Evolutionary conservation across 2,329 filamentous ascomycete genomes (phyloP).

Genomic region (Microdochium nivale): DNA sequence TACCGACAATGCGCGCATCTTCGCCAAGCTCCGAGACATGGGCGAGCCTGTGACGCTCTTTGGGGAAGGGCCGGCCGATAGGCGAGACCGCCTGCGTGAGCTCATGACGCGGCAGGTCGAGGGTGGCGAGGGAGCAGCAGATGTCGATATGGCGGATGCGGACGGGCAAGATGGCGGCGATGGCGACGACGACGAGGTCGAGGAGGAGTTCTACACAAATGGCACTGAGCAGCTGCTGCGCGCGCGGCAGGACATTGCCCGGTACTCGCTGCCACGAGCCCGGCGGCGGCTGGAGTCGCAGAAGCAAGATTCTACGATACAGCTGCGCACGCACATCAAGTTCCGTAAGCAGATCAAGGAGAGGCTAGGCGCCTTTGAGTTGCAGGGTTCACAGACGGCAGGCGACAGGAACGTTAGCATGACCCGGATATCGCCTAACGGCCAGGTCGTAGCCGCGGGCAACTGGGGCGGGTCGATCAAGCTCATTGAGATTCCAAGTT

Average conservation of each 20-base stretch:
- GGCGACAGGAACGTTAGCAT: constrained; percentile 88
- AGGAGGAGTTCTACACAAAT: constrained; percentile 93
- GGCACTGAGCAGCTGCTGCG: constrained; percentile 67
- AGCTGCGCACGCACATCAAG: constrained; percentile 82
- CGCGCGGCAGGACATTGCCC: constrained; percentile 70
- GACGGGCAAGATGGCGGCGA: constrained; percentile 28
- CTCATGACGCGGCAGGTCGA: constrained; percentile 68
- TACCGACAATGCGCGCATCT: constrained; percentile 85
- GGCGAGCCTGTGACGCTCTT: constrained; percentile 94
- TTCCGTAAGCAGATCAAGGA: constrained; percentile 79
- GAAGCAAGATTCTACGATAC: constrained; percentile 72
- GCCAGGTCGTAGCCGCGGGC: constrained; percentile 75
- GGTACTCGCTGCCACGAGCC: constrained; percentile 75
- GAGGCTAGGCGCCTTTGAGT: constrained; percentile 70
- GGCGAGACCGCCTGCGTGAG: constrained; percentile 78
- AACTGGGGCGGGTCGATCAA: constrained; percentile 91
- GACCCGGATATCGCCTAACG: constrained; percentile 80
- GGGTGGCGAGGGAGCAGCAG: constrained; percentile 42
- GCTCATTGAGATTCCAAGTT: constrained; percentile 71
- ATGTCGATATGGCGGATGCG: constrained; percentile 52
- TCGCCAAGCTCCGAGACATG: constrained; percentile 69
- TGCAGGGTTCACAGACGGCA: constrained; percentile 89
- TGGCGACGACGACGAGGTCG: constrained; percentile 61
- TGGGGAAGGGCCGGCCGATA: constrained; percentile 77
- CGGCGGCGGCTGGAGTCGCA: constrained; percentile 70